Base-by-base conservation (phyloP, 371 early-diverging fungal genomes). In the Syncephalis plumigaleata region DNA sequence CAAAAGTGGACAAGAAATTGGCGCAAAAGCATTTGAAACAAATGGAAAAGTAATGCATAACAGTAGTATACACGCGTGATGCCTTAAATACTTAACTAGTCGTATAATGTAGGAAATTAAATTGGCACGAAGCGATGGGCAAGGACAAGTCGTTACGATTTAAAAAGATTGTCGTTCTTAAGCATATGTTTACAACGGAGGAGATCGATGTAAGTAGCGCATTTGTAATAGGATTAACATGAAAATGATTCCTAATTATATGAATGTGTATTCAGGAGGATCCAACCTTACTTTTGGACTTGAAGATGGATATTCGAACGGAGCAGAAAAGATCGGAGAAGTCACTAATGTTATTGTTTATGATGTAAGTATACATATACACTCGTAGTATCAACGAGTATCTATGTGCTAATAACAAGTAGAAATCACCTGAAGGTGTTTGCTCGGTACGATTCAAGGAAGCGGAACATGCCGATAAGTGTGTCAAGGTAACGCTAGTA, bases 271-370 rank as follows among this genome's bases (percentile, higher is more conserved):
- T 42, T n/a, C 56, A 82, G 80, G 76, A 73, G 9, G 91, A 93
- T 50, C 87, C 90, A 18, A 74, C 84, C 0, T 53, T 92, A 44
- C 47, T 91, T 36, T 60, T 96, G 13, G 96, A 96, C 36, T 59
- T 96, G 46, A 86, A 91, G 51, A 84, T 90, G 44, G 96, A 96
- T 46, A 84, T 96, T 7, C 77, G 92, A 9, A 73, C 27, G 96
- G 94, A 55, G 91, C 92, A 55, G 91, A 89, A 50, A 86, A 83
- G 48, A 53, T 91, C 13, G 96, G 96, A 11, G 84, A 85, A 47
- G 92, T 94, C 11, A 91, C 94, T 11, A 87, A 84, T 60, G 81
- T 91, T 3, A 71, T 82, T 17, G 54, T 91, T 5, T 88, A 84
- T 55, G 89, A 88, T 58, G 86, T 81, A 70, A 60, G 77, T 67